Conservation (phyloP, 2,329 filamentous ascomycete genomes). For the Arthrobotrys sphaeroides region DNA sequence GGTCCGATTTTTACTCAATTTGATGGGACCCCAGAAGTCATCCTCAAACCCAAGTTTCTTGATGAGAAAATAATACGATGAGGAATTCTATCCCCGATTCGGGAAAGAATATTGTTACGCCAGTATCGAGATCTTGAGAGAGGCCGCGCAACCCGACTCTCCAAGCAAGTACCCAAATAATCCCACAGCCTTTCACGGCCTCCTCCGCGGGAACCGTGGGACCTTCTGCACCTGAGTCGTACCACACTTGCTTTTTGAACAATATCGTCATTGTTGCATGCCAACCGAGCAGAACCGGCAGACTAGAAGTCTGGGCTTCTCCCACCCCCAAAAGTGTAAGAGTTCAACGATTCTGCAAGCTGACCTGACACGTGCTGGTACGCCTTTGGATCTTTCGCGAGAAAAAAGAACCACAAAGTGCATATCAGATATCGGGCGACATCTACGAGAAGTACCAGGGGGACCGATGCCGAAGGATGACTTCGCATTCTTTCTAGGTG, state of each 20-base stretch:
- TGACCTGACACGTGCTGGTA: constrained; percentile 46
- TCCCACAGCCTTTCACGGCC: constrained; percentile 24
- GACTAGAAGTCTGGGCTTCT: constrained; percentile 23
- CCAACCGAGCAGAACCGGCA: constrained; percentile 52
- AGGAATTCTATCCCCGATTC: constrained; percentile 39
- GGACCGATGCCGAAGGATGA: constrained; percentile 23
- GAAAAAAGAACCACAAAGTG: too few species aligned
- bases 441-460: constrained; percentile 1
- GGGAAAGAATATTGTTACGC: constrained; percentile 16
- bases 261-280: constrained; percentile 54
- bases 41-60: not conserved
- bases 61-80: constrained; percentile 1
- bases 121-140: constrained; percentile 1
- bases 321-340: constrained; percentile 14
- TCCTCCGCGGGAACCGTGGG: constrained; percentile 31
- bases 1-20: constrained; percentile 9
- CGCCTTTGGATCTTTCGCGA: constrained; percentile 51
- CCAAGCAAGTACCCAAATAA: not conserved
- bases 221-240: constrained; percentile 12
- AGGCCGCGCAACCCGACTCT: constrained; percentile 26
- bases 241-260: constrained; percentile 36
- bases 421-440: not conserved
- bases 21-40: constrained; percentile 2
- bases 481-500: constrained; percentile 3
- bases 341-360: constrained; percentile 16